phyloP scores from a whole-genome alignment of 768 basidiomycete species.

The Royoungia palumana region DNA sequence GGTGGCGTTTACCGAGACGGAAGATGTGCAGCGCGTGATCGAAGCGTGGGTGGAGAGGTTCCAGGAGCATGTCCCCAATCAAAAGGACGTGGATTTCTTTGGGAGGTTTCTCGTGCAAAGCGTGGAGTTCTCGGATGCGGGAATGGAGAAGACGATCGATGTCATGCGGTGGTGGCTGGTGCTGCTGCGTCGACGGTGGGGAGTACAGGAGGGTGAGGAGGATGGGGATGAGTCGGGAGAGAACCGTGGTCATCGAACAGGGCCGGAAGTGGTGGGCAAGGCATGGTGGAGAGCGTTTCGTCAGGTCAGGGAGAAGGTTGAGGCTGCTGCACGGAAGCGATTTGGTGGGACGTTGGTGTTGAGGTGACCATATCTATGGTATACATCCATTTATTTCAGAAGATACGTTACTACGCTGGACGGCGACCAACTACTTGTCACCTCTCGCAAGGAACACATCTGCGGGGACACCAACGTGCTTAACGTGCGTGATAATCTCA shows the following conservation, averaged over 20 bases:
- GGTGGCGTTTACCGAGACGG: conserved; percentile 56
- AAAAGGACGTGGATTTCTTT: conserved; percentile 73
- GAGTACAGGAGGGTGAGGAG: conserved; percentile 46
- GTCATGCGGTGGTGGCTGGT: conserved; percentile 84
- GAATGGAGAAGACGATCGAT: conserved; percentile 65
- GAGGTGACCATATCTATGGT: conserved; percentile 34
- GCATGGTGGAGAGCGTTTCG: conserved; percentile 84
- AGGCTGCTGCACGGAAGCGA: conserved; percentile 57
- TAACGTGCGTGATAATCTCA: conserved; percentile 31
- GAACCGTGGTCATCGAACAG: conserved; percentile 23
- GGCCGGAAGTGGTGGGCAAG: conserved; percentile 47
- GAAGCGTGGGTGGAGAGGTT: conserved; percentile 74
- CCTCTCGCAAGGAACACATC: conserved; percentile 60
- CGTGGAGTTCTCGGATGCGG: conserved; percentile 63
- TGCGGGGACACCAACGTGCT: conserved; percentile 31
- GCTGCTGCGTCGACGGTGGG: conserved; percentile 63
- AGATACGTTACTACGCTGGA: too few species aligned
- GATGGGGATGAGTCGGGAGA: conserved; percentile 34
- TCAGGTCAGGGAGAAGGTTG: conserved; percentile 64
- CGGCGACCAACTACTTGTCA: conserved; percentile 30
- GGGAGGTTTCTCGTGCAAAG: conserved; percentile 67
- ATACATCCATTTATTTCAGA: neutral
- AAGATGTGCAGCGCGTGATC: conserved; percentile 70
- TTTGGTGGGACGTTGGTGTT: conserved; percentile 73
- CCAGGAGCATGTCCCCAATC: conserved; percentile 57